These are phyloP conservation scores for Hypoxylon sp. DNA, from an alignment of 2,329 filamentous ascomycete genomes.

Conservation along the genomic window DNA sequence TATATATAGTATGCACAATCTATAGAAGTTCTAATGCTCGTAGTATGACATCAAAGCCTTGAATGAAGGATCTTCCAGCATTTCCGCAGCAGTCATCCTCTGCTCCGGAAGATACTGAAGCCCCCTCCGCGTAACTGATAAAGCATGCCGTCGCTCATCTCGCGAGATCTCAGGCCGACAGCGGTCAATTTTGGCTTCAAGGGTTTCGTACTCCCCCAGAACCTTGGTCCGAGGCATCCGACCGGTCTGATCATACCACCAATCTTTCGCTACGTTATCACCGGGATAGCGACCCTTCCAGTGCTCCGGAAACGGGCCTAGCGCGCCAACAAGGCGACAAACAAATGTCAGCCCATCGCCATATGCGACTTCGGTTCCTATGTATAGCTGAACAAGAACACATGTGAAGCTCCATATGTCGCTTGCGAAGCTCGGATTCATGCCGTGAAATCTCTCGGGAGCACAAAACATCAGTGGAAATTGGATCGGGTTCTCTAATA, in stretches of 20 bases:
- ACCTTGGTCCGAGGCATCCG: not conserved
- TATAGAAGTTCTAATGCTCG: too few species aligned
- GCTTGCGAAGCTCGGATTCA: not conserved
- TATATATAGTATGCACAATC: too few species aligned
- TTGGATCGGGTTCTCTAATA: not conserved
- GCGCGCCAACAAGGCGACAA: not conserved
- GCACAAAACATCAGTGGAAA: not conserved
- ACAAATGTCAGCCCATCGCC: not conserved
- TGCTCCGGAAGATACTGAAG: not conserved
- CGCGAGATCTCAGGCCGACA: not conserved
- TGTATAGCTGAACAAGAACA: not conserved
- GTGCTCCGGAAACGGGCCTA: not conserved
- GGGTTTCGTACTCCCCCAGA: not conserved
- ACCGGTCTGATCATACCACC: slow-evolving; percentile 1
- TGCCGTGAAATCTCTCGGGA: slow-evolving; percentile 1
- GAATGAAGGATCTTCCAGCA: slow-evolving; percentile 1
- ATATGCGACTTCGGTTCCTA: not conserved
- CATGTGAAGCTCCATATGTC: slow-evolving; percentile 1
- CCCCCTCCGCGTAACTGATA: not conserved
- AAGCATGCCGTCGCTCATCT: not conserved
- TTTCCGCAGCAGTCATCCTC: not conserved
- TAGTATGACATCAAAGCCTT: not conserved
- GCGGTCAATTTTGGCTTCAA: not conserved
- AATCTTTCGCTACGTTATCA: not conserved
- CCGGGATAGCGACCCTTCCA: slow-evolving; percentile 1